phyloP scores from a whole-genome alignment of 2,329 filamentous ascomycete genomes.

The Botrytis galanthina region DNA sequence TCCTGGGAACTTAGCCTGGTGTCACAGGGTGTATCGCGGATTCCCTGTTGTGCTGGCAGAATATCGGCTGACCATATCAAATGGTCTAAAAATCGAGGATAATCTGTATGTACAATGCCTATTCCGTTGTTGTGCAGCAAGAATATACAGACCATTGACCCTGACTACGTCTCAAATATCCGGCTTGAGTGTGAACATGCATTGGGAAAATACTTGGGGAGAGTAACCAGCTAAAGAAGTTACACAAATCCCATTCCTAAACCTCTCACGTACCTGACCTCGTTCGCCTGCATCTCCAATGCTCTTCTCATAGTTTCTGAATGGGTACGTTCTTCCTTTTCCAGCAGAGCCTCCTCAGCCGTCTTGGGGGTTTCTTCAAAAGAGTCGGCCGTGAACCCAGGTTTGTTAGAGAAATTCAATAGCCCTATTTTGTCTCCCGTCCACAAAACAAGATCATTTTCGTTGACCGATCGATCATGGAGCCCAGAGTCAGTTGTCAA shows the following conservation, averaged over 20 bases:
- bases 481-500: conserved; percentile 48
- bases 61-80: conserved; percentile 23
- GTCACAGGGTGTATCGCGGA: conserved; percentile 14
- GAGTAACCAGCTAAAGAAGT: conserved; percentile 12
- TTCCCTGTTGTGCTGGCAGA: conserved; percentile 17
- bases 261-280: conserved; percentile 70
- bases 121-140: conserved; percentile 17
- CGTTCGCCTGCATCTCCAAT: conserved; percentile 64
- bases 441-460: conserved; percentile 78
- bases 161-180: conserved; percentile 7
- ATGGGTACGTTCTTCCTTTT: conserved; percentile 60
- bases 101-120: conserved; percentile 18
- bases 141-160: conserved; percentile 9
- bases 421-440: conserved; percentile 82
- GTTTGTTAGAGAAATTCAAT: conserved; percentile 57
- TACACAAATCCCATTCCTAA: conserved; percentile 51
- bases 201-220: background rate
- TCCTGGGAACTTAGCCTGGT: conserved; percentile 12
- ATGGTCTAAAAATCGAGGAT: conserved; percentile 18
- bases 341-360: conserved; percentile 49
- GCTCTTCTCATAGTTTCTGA: conserved; percentile 70
- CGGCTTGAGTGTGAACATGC: conserved; percentile 1
- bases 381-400: conserved; percentile 49
- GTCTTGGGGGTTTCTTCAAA: conserved; percentile 46
- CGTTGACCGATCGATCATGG: conserved; percentile 43